Base-by-base conservation (phyloP, 1,139 yeast species). In the Pichia sp. region DNA sequence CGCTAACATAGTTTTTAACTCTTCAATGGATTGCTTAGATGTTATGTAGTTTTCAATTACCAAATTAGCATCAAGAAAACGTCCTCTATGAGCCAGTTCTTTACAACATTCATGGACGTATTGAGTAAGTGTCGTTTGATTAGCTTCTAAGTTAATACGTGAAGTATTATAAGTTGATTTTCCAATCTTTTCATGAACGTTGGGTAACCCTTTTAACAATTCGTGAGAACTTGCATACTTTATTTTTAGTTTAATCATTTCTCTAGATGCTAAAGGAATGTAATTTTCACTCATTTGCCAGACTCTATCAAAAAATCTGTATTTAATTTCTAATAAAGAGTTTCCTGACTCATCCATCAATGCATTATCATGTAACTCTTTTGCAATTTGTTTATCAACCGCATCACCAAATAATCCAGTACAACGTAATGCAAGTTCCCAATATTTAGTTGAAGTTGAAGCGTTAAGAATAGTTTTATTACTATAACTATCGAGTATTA, bases 31-130 rank as follows among this genome's bases (percentile, higher is more conserved):
- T 27, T 42, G 24, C 33, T 26, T 29, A 2, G 45, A 37, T 15
- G 24, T 30, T 8, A 42, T 33, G 24, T 56, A 57, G 14, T 38
- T 43, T 18, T 53, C 49, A 28, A 60, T 50, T 27, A 61, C 11
- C n/a, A 41, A 44, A 31, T 53, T 55, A 1, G 62, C 60, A 35
- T 54, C 50, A 34, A 52, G 51, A 21, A 54, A 56, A 19, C 47
- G 43, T 2, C 50, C 46, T 15, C 43, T 40, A 27, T 46, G 39
- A 29, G 53, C 54, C 14, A 59, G 42, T 35, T 50, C 51, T 9
- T 45, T 37, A n/a, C 56, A 46, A 37, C 61, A 57, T 13, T 29
- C 34, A 25, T 50, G 48, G 28, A 58, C 38, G 37, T 53, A 57
- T 9, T 52, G 42, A 21, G 50, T 19, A 5, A 56, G 37, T 2